phyloP scores from a whole-genome alignment of 805 yeast genomes.

The Saturnispora hagleri region DNA sequence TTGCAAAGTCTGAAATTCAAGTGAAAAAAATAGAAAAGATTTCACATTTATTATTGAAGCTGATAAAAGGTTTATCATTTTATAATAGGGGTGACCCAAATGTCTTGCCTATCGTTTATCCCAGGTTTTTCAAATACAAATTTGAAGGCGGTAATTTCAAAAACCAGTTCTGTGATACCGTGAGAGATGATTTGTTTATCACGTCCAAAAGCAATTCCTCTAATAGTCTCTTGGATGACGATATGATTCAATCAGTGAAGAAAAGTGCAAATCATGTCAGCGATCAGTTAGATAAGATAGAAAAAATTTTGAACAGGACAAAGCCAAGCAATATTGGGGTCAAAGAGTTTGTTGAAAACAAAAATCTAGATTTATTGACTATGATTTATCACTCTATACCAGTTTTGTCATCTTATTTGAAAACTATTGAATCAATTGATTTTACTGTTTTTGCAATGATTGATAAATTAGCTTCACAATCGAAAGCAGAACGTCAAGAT shows the following conservation, averaged over 20 bases:
- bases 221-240: slow-evolving; percentile 42
- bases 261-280: slow-evolving; percentile 31
- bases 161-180: slow-evolving; percentile 45
- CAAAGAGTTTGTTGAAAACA: slow-evolving; percentile 23
- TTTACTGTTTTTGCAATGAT: slow-evolving; percentile 40
- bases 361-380: slow-evolving; percentile 47
- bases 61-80: not conserved
- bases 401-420: slow-evolving; percentile 39
- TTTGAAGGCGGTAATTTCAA: slow-evolving; percentile 78
- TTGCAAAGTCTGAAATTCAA: not conserved
- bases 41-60: not conserved
- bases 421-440: slow-evolving; percentile 51
- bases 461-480: slow-evolving; percentile 18
- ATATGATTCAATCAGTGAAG: slow-evolving; percentile 33
- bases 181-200: slow-evolving; percentile 26
- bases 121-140: slow-evolving; percentile 55
- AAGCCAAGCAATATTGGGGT: slow-evolving; percentile 20
- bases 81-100: slow-evolving; percentile 9
- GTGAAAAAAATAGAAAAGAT: not conserved
- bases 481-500: slow-evolving; percentile 13
- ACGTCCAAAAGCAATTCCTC: slow-evolving; percentile 11
- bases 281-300: slow-evolving; percentile 33
- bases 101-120: slow-evolving; percentile 54
- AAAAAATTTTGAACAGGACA: slow-evolving; percentile 33
- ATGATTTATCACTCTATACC: slow-evolving; percentile 45